A percentile compares a stretch with the other conserved stretches of the same genome.
Conservation (phyloP, 108 stramenopile genomes). For the Phaeodactylum tricornutum region DNA sequence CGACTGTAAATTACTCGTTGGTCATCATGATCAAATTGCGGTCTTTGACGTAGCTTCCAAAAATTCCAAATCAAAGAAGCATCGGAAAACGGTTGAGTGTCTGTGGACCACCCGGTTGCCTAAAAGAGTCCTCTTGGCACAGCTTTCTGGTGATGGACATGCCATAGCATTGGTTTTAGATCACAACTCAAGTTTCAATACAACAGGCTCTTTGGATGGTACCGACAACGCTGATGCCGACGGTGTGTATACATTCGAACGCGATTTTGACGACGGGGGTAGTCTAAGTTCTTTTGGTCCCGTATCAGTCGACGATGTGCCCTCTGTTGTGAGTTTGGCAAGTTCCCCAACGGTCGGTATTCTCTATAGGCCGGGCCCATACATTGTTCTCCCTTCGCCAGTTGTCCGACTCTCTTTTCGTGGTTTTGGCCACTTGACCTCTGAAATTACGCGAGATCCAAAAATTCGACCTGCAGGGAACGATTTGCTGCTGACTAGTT, state of each 20-base stretch:
- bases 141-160: conserved; percentile 65
- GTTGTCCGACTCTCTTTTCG: conserved; percentile 73
- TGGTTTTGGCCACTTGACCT: conserved; percentile 49
- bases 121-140: conserved; percentile 30
- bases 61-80: background rate
- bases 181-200: conserved; percentile 21
- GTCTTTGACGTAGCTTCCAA: conserved; percentile 28
- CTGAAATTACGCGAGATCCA: too few species aligned
- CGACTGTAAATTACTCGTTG: conserved; percentile 38
- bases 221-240: background rate
- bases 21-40: conserved; percentile 56
- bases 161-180: conserved; percentile 46
- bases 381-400: conserved; percentile 55
- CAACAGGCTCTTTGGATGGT: conserved; percentile 15
- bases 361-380: conserved; percentile 71
- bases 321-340: background rate
- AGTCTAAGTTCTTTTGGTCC: background rate
- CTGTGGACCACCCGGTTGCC: conserved; percentile 67
- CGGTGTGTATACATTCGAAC: conserved; percentile 53
- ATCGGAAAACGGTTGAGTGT: conserved; percentile 24
- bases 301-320: background rate
- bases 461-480: too few species aligned
- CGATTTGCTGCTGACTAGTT: conserved; percentile 72
- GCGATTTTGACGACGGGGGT: conserved; percentile 43
- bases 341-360: conserved; percentile 31